Evolutionary conservation across 768 basidiomycete species (phyloP).

Genomic region (Suillus discolor): DNA sequence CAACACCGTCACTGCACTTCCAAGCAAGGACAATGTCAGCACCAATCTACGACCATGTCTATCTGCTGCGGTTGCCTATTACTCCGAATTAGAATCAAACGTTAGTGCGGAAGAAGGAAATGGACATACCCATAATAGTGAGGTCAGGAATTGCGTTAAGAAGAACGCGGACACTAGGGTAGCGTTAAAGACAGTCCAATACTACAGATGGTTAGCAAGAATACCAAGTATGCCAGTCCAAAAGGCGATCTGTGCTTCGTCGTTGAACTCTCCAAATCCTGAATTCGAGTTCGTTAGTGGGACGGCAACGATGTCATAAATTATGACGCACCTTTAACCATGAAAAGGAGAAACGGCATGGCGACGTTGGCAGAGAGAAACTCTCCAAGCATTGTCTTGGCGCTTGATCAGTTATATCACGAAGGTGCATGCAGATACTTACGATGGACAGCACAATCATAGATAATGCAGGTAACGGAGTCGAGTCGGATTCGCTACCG

Average conservation of each 20-base stretch:
- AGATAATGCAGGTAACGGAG: conserved; percentile 82
- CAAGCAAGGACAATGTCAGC: conserved; percentile 81
- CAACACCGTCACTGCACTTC: conserved; percentile 78
- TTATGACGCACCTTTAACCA: conserved; percentile 74
- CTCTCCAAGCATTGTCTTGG: conserved; percentile 90
- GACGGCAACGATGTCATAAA: conserved; percentile 16
- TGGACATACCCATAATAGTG: conserved; percentile 79
- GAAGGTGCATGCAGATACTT: conserved; percentile 28
- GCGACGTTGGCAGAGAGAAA: conserved; percentile 93
- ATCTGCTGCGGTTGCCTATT: conserved; percentile 88
- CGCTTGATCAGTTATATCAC: conserved; percentile 11
- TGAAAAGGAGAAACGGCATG: conserved; percentile 90
- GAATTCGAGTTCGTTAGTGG: conserved; percentile 11
- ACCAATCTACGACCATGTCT: conserved; percentile 88
- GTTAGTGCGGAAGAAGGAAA: conserved; percentile 8
- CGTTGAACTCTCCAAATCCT: conserved; percentile 72
- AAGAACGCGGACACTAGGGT: conserved; percentile 79
- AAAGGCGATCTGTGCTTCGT: conserved; percentile 85
- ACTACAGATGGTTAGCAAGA: conserved; percentile 23
- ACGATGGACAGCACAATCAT: conserved; percentile 95
- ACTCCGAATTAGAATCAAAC: conserved; percentile 15
- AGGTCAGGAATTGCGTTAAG: conserved; percentile 94
- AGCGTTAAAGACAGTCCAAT: conserved; percentile 13
- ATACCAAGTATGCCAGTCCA: conserved; percentile 85
- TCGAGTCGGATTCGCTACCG: conserved; percentile 65